These are phyloP conservation scores for Vigna radiata DNA, from an alignment of 306 rosid species.

Conservation along the genomic window DNA sequence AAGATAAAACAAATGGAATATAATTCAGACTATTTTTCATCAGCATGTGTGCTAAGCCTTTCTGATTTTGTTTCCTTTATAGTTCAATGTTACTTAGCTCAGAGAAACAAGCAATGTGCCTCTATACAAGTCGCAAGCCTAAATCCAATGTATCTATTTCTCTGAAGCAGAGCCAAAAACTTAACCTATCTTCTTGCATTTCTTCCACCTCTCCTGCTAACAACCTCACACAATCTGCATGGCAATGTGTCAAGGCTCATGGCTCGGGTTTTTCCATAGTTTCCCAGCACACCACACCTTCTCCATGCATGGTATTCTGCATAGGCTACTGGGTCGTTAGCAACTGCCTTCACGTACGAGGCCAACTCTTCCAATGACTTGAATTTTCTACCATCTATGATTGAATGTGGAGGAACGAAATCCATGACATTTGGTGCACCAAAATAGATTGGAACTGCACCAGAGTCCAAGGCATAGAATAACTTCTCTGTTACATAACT, in stretches of 20 bases:
- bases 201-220: slow-evolving; percentile 86
- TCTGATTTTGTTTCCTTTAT: slow-evolving; percentile 10
- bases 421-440: slow-evolving; percentile 97
- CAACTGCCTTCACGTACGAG: slow-evolving; percentile 71
- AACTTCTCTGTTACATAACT: slow-evolving; percentile 96
- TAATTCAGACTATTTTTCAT: background rate
- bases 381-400: slow-evolving; percentile 85
- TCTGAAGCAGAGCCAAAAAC: slow-evolving; percentile 16
- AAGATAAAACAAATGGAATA: slow-evolving; percentile 24
- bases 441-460: slow-evolving; percentile 91
- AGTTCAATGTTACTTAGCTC: background rate
- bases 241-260: slow-evolving; percentile 91
- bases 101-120: slow-evolving; percentile 39
- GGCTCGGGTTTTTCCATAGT: slow-evolving; percentile 76
- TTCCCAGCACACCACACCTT: slow-evolving; percentile 79
- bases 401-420: slow-evolving; percentile 92
- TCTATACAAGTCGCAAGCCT: slow-evolving; percentile 44
- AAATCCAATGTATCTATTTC: slow-evolving; percentile 28
- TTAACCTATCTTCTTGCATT: slow-evolving; percentile 52
- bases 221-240: slow-evolving; percentile 78
- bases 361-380: slow-evolving; percentile 82
- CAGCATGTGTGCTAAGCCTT: slow-evolving; percentile 10
- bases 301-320: slow-evolving; percentile 99
- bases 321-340: slow-evolving; percentile 84
- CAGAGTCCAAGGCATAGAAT: slow-evolving; percentile 86